Percentiles rank a stretch among this genome's conserved stretches.
These are phyloP conservation scores for Pythium sp. DNA, from an alignment of 352 stramenopile genomes.

Conservation along the genomic window DNA sequence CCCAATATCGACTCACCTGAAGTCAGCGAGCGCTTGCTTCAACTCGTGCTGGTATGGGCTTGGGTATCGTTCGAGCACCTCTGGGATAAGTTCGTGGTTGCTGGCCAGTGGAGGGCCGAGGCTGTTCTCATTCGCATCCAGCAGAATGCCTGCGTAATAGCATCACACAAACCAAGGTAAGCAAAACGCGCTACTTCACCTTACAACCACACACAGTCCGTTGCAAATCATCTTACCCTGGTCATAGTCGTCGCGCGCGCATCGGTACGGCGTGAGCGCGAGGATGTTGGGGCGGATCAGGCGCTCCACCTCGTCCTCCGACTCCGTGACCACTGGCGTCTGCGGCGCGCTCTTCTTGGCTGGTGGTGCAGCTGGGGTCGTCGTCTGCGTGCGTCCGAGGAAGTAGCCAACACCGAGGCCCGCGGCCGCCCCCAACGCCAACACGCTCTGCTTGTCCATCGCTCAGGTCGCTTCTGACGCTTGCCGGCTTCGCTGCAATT, in stretches of 20 bases:
- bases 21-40: slow-evolving; percentile 90
- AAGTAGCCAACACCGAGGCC: slow-evolving; percentile 68
- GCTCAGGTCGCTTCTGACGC: neutral
- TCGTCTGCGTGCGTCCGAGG: slow-evolving; percentile 45
- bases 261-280: slow-evolving; percentile 95
- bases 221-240: slow-evolving; percentile 27
- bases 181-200: neutral
- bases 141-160: slow-evolving; percentile 77
- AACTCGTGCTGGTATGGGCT: slow-evolving; percentile 93
- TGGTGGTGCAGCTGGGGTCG: neutral
- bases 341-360: neutral
- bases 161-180: neutral
- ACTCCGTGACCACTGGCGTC: neutral
- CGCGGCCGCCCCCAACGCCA: slow-evolving; percentile 59
- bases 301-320: slow-evolving; percentile 66
- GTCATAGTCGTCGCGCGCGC: slow-evolving; percentile 96
- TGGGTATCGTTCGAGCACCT: slow-evolving; percentile 93
- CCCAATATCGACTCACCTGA: slow-evolving; percentile 31
- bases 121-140: slow-evolving; percentile 99
- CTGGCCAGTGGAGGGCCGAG: slow-evolving; percentile 87
- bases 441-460: slow-evolving; percentile 68
- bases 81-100: slow-evolving; percentile 61
- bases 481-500: slow-evolving; percentile 8
- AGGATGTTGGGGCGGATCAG: slow-evolving; percentile 98
- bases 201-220: no score